phyloP scores from a whole-genome alignment of 805 yeast genomes.

The Sugiyamaella americana region DNA sequence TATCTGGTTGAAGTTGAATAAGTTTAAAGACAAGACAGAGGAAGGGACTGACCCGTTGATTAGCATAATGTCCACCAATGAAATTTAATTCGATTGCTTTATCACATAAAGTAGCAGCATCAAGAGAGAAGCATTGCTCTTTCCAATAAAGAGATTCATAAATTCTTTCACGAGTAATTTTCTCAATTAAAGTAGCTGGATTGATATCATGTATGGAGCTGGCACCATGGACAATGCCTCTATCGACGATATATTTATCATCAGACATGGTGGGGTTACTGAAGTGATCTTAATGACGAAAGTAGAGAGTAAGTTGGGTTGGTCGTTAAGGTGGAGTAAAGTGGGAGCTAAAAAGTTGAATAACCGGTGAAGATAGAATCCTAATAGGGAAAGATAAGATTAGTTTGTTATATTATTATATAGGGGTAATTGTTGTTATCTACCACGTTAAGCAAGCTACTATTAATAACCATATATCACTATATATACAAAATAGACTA shows the following conservation, averaged over 20 bases:
- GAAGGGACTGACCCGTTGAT: conserved; percentile 62
- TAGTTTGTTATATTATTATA: no score
- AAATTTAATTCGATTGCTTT: conserved; percentile 38
- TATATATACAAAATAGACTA: no score
- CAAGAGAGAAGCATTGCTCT: conserved; percentile 45
- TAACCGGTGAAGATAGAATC: no score
- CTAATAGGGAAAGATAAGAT: no score
- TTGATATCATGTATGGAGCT: conserved; percentile 38
- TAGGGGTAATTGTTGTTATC: no score
- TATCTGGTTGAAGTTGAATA: conserved; percentile 66
- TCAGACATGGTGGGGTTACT: not conserved
- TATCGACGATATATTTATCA: conserved; percentile 21
- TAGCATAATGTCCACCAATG: conserved; percentile 54
- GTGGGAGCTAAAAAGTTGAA: no score
- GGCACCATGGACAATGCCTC: conserved; percentile 26
- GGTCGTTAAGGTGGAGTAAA: no score
- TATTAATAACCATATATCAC: no score
- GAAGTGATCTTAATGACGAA: no score
- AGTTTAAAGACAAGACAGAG: conserved; percentile 71
- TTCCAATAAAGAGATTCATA: conserved; percentile 56
- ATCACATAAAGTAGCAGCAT: conserved; percentile 47
- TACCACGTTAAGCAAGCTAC: no score
- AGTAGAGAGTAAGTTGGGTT: no score
- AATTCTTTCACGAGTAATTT: conserved; percentile 51
- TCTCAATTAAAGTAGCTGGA: conserved; percentile 49